Conservation (phyloP, 345 rosid genomes). For the Stellera chamaejasme region DNA sequence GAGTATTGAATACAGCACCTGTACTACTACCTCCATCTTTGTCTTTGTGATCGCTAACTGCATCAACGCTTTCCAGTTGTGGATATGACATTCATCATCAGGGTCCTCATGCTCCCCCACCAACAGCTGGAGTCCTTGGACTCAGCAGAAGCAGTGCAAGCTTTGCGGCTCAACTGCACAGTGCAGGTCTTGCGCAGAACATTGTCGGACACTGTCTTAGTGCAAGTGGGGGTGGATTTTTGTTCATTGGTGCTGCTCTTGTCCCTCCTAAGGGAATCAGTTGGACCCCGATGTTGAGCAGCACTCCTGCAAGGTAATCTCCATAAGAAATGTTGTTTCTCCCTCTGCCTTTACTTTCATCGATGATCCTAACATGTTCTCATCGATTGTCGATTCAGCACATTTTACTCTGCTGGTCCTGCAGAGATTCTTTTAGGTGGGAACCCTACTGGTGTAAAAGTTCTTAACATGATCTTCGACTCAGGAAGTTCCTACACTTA, state of each 20-base stretch:
- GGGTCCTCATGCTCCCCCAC: conserved; percentile 39
- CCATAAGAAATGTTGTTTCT: conserved; percentile 1
- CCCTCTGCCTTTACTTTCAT: not conserved
- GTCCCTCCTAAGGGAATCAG: conserved; percentile 48
- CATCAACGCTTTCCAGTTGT: conserved; percentile 34
- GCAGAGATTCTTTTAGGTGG: conserved; percentile 54
- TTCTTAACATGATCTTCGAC: conserved; percentile 50
- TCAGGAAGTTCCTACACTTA: conserved; percentile 86
- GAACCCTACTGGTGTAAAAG: conserved; percentile 48
- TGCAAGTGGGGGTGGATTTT: conserved; percentile 61
- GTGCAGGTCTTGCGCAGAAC: conserved; percentile 37
- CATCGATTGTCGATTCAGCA: conserved; percentile 29
- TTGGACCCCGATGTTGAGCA: conserved; percentile 51
- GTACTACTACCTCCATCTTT: not conserved
- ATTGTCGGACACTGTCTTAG: conserved; percentile 75
- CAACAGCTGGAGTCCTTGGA: conserved; percentile 79
- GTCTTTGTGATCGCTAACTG: not conserved
- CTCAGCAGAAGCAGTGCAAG: conserved; percentile 68
- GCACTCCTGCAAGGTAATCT: conserved; percentile 25
- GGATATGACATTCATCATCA: conserved; percentile 52
- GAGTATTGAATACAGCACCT: conserved; percentile 14
- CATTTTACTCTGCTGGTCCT: conserved; percentile 55
- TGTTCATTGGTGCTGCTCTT: conserved; percentile 60
- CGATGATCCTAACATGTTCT: not conserved
- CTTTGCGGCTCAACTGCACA: conserved; percentile 52